Evolutionary conservation across 176 grass and related monocot genomes (phyloP), one percentile per base, ranked within the genome.

Genomic region (Musa beccarii): DNA sequence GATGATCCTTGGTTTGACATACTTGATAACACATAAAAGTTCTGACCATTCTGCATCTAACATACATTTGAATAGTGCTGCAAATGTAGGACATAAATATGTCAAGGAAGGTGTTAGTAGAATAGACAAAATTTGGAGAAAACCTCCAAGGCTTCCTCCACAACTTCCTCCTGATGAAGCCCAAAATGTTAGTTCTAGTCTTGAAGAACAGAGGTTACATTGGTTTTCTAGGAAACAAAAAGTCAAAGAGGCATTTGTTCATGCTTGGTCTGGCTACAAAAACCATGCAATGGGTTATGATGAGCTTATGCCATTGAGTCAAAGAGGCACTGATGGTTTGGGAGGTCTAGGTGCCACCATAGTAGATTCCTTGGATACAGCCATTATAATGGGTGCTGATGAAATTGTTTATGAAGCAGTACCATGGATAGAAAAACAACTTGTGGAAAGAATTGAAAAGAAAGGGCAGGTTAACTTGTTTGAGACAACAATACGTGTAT

Each of bases 381-480:
- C 88, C 2, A 93, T 98, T 71, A 98, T 93, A 88, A 98, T 98
- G 95, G 90, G 88, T 51, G 82, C 86, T 78, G 83, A 98, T 63
- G 80, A 85, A 63, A 78, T 93, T 73, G 86, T 87, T 72, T 91
- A 83, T 59, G 90, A 98, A 79, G 88, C 95, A 84, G 89, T 83
- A 81, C 81, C 54, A 79, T 98, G 95, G 90, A 93, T 94, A 79
- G 90, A 98, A 65, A 83, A 87, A 17, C 88, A 87, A 82, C 66
- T 98, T 75, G 83, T 84, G 76, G 85, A 90, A 85, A 90, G 81
- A 82, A 87, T 98, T 63, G 88, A 82, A 23, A 81, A 80, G 82
- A 94, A 85, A 91, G 95, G 90, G 59, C 95, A 98, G 81, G 90
- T 98, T 71, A 98, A 98, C 81, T 79, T 98, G 78, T 98, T 98